Percentiles rank a stretch among this genome's conserved stretches.
These are phyloP conservation scores for Trifolium subterraneum DNA, from an alignment of 306 rosid species.

Conservation along the genomic window DNA sequence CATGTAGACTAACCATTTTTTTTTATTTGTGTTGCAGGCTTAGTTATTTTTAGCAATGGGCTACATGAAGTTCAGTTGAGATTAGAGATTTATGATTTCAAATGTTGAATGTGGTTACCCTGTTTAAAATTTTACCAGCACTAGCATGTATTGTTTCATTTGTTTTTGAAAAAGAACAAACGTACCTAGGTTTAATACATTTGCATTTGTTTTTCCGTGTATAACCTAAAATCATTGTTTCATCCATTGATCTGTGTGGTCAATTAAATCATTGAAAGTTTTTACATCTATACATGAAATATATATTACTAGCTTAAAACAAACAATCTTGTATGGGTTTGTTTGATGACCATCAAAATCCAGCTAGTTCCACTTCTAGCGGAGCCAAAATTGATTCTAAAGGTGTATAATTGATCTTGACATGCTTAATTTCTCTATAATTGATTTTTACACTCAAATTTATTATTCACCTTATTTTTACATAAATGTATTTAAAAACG, in stretches of 20 bases:
- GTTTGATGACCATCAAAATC: background rate
- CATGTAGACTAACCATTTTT: background rate
- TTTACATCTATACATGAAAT: conserved; percentile 29
- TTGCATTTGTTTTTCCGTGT: conserved; percentile 28
- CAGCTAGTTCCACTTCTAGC: no score
- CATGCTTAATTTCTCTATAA: no score
- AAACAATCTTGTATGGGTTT: background rate
- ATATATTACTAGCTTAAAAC: background rate
- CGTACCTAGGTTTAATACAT: conserved; percentile 52
- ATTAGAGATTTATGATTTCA: conserved; percentile 36
- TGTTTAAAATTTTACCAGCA: conserved; percentile 42
- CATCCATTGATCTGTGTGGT: conserved; percentile 25
- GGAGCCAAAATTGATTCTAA: no score
- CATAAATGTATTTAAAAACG: no score
- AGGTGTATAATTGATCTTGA: no score
- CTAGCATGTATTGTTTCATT: conserved; percentile 49
- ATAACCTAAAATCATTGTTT: conserved; percentile 36
- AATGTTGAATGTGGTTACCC: conserved; percentile 43
- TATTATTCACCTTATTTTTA: no score
- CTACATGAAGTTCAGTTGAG: conserved; percentile 34
- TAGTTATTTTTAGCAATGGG: conserved; percentile 46
- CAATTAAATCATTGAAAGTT: conserved; percentile 23
- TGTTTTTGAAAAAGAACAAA: conserved; percentile 38
- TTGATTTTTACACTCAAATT: no score
- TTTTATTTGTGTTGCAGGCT: conserved; percentile 54